Evolutionary conservation across 805 yeast species (phyloP).

Genomic region (Cyberlindnera petersonii): DNA sequence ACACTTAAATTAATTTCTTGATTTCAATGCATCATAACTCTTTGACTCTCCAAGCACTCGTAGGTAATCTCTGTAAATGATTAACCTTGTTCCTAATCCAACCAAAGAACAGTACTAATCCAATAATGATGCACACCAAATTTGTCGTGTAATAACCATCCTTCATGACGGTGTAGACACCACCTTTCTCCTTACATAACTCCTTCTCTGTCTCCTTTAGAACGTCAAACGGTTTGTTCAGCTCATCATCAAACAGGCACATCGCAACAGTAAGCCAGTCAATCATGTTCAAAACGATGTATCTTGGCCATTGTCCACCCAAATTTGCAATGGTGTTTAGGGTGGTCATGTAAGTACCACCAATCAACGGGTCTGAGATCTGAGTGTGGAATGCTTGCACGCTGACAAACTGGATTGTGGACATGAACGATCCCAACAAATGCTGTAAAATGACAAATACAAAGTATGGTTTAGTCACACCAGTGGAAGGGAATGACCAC

Average conservation of each 20-base stretch:
- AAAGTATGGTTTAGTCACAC: conserved; percentile 53
- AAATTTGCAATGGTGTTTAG: conserved; percentile 86
- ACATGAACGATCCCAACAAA: conserved; percentile 83
- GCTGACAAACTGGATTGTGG: conserved; percentile 92
- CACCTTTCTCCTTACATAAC: conserved; percentile 51
- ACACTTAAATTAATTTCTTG: neutral
- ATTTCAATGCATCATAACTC: conserved; percentile 3
- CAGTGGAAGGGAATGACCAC: conserved; percentile 57
- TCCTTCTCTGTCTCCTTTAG: conserved; percentile 39
- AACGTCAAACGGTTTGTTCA: conserved; percentile 6
- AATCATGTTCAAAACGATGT: conserved; percentile 74
- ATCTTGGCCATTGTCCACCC: conserved; percentile 97
- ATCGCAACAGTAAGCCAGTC: conserved; percentile 68
- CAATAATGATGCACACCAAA: conserved; percentile 62
- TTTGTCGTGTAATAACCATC: conserved; percentile 90
- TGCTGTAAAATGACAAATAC: conserved; percentile 77
- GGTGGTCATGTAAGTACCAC: conserved; percentile 98
- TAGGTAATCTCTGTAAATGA: conserved; percentile 67
- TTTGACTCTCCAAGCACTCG: conserved; percentile 64
- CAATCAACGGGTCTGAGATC: conserved; percentile 92
- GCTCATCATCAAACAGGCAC: conserved; percentile 42
- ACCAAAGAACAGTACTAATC: conserved; percentile 56
- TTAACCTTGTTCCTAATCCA: conserved; percentile 64
- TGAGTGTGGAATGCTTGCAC: conserved; percentile 92
- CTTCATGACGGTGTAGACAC: conserved; percentile 46